Evolutionary conservation across 1,284 basidiomycete genomes (phyloP).

Genomic region (Fomitopsis betulina): DNA sequence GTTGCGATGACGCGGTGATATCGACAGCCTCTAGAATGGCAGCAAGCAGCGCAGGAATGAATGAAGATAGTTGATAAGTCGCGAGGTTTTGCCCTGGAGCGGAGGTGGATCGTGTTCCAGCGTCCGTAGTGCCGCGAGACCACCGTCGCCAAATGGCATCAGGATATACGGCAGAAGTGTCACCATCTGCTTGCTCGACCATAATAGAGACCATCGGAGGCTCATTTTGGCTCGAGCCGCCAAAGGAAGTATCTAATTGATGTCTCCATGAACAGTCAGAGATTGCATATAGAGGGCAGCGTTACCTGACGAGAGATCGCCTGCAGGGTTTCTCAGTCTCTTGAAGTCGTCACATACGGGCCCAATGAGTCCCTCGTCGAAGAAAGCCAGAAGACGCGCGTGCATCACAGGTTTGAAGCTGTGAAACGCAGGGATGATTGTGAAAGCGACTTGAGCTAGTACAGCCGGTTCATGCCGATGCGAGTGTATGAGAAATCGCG

Average conservation of each 20-base stretch:
- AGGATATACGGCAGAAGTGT: background rate
- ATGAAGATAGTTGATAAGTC: conserved; percentile 55
- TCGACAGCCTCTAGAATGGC: conserved; percentile 55
- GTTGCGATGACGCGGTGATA: conserved; percentile 24
- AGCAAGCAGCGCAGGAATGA: conserved; percentile 55
- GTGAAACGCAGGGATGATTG: conserved; percentile 62
- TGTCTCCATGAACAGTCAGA: background rate
- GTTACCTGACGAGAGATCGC: background rate
- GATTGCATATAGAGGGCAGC: background rate
- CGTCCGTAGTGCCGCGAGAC: conserved; percentile 19
- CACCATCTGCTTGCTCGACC: conserved; percentile 47
- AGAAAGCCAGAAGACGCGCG: conserved; percentile 54
- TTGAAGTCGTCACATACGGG: conserved; percentile 44
- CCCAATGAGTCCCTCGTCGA: conserved; percentile 53
- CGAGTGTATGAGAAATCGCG: conserved; percentile 51
- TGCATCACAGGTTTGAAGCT: conserved; percentile 60
- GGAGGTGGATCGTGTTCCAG: conserved; percentile 42
- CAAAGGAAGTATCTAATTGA: conserved; percentile 15
- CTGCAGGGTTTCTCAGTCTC: conserved; percentile 26
- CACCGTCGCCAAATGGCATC: conserved; percentile 29
- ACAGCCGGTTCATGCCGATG: conserved; percentile 48
- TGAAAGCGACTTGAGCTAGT: conserved; percentile 54
- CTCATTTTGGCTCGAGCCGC: background rate
- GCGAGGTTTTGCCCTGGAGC: conserved; percentile 51
- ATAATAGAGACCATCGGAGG: conserved; percentile 49